These are phyloP conservation scores for Drosera capensis DNA, from an alignment of 148 eudicot species.

Conservation along the genomic window DNA sequence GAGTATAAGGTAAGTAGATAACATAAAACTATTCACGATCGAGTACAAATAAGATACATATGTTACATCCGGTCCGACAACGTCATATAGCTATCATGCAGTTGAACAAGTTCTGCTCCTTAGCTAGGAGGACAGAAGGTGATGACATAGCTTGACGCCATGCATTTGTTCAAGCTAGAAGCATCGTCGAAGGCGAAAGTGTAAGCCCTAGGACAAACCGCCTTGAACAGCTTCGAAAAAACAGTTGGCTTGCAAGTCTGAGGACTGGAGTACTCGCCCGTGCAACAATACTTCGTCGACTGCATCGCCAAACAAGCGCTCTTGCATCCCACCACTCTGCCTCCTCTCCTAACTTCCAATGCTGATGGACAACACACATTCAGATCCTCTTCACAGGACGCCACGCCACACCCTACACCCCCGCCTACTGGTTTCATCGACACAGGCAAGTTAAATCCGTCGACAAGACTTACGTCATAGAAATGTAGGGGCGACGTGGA, in stretches of 20 bases:
- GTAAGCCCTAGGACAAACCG: constrained; percentile 75
- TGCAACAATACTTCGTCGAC: constrained; percentile 64
- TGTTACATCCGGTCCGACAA: no score
- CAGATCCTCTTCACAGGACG: constrained; percentile 53
- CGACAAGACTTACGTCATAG: constrained; percentile 86
- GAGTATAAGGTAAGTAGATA: no score
- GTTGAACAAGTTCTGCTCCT: no score
- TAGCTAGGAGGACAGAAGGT: constrained; percentile 56
- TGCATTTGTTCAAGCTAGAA: constrained; percentile 67
- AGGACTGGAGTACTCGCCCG: constrained; percentile 48
- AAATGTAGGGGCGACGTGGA: constrained; percentile 60
- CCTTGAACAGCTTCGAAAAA: constrained; percentile 61
- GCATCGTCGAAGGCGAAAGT: constrained; percentile 77
- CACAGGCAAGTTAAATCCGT: constrained; percentile 82
- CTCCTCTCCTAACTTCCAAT: constrained; percentile 41
- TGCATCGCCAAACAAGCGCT: constrained; percentile 80
- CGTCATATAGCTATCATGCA: no score
- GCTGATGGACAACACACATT: constrained; percentile 73
- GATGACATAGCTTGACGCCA: constrained; percentile 62
- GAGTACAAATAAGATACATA: no score
- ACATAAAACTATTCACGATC: no score
- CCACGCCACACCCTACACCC: constrained; percentile 64
- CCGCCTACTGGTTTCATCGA: constrained; percentile 70
- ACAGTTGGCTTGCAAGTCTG: constrained; percentile 63
- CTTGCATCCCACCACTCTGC: constrained; percentile 61